Evolutionary conservation across 345 rosid species (phyloP).

Genomic region (Nasturtium officinale): DNA sequence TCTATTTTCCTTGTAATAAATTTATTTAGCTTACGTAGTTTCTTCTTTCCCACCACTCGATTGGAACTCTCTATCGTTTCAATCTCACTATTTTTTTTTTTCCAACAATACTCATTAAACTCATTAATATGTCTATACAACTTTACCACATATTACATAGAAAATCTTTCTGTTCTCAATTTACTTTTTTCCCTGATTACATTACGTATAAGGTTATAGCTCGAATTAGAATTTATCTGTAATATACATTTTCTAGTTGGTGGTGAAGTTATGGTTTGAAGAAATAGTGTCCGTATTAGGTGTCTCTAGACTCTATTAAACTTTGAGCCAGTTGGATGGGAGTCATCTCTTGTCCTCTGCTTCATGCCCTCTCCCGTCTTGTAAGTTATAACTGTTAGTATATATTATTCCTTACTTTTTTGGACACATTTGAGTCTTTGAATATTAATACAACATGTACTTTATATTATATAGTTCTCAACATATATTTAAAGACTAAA

Average conservation of each 20-base stretch:
- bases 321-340: constrained; percentile 34
- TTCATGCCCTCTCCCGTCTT: constrained; percentile 39
- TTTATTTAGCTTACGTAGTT: constrained; percentile 34
- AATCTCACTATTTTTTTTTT: not conserved
- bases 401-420: constrained; percentile 21
- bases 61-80: constrained; percentile 27
- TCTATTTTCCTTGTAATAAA: constrained; percentile 26
- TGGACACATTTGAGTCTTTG: constrained; percentile 34
- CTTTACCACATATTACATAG: not conserved
- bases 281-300: constrained; percentile 34
- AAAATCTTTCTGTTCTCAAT: not conserved
- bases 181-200: not conserved
- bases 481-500: not conserved
- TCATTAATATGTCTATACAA: not conserved
- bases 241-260: not conserved
- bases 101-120: not conserved
- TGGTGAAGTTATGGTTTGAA: constrained; percentile 3
- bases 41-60: constrained; percentile 38
- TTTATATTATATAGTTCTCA: constrained; percentile 2
- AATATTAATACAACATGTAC: constrained; percentile 11
- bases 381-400: constrained; percentile 37
- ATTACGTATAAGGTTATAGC: not conserved
- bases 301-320: constrained; percentile 22
- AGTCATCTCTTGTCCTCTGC: constrained; percentile 30
- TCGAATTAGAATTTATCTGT: not conserved